Conservation (phyloP, 2,329 filamentous ascomycete species). For the Seiridium cupressi region DNA sequence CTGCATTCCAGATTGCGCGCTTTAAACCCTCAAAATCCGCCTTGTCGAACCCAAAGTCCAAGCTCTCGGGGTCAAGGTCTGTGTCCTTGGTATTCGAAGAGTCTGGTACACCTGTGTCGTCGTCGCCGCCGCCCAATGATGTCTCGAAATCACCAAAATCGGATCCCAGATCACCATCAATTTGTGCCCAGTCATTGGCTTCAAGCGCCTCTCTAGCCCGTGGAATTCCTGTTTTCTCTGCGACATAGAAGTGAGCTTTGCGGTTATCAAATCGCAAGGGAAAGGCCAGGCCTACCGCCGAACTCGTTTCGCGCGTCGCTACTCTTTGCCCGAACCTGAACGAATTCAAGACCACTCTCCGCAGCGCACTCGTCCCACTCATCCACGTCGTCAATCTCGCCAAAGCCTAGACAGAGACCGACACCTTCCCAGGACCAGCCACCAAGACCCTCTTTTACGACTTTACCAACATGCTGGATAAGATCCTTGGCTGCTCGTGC, state of each 20-base stretch:
- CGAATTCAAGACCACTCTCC: slow-evolving; percentile 60
- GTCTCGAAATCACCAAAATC: slow-evolving; percentile 33
- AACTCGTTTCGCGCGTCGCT: slow-evolving; percentile 52
- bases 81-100: slow-evolving; percentile 7
- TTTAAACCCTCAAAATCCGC: slow-evolving; percentile 52
- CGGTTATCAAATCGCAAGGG: not conserved
- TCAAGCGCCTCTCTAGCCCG: slow-evolving; percentile 61
- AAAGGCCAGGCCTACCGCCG: slow-evolving; percentile 44
- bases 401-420: slow-evolving; percentile 56
- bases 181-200: slow-evolving; percentile 61
- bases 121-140: slow-evolving; percentile 21
- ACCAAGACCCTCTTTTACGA: slow-evolving; percentile 56
- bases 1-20: slow-evolving; percentile 48
- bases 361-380: slow-evolving; percentile 62
- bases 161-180: slow-evolving; percentile 26
- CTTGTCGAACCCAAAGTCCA: slow-evolving; percentile 52
- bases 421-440: slow-evolving; percentile 66
- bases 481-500: slow-evolving; percentile 34
- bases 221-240: slow-evolving; percentile 58
- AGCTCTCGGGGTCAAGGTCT: slow-evolving; percentile 41
- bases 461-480: slow-evolving; percentile 50
- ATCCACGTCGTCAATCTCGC: slow-evolving; percentile 42
- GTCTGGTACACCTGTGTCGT: slow-evolving; percentile 24
- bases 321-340: slow-evolving; percentile 45
- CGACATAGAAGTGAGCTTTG: not conserved